A percentile compares a stretch with the other conserved stretches of the same genome.
Evolutionary conservation across 2,329 filamentous ascomycete genomes (phyloP).

Genomic region (Lachnellula arida): DNA sequence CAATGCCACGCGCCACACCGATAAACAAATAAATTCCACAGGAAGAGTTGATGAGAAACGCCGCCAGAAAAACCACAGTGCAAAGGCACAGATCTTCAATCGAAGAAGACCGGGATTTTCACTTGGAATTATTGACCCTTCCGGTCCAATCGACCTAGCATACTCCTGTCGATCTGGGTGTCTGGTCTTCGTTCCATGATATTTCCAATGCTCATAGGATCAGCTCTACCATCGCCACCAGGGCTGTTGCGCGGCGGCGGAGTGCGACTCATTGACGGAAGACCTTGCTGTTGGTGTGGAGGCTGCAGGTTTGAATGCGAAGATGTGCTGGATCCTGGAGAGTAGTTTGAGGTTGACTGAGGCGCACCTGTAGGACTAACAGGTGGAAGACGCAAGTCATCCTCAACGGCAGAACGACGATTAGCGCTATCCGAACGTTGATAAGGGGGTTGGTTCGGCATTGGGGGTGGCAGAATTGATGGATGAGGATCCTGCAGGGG

Average conservation of each 20-base stretch:
- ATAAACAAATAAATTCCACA: too few species aligned
- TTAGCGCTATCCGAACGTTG: slow-evolving; percentile 22
- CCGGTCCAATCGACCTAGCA: slow-evolving; percentile 29
- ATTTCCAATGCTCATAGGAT: slow-evolving; percentile 32
- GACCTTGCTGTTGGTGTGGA: slow-evolving; percentile 15
- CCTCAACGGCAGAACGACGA: slow-evolving; percentile 27
- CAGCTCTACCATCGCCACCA: slow-evolving; percentile 20
- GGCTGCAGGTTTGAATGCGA: slow-evolving; percentile 28
- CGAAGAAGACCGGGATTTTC: background rate
- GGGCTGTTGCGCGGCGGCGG: slow-evolving; percentile 29
- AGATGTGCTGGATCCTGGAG: slow-evolving; percentile 30
- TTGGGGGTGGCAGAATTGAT: slow-evolving; percentile 34
- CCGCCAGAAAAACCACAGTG: background rate
- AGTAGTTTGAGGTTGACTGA: slow-evolving; percentile 26
- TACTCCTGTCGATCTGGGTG: slow-evolving; percentile 30
- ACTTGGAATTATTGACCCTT: slow-evolving; percentile 17
- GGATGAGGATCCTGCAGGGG: slow-evolving; percentile 32
- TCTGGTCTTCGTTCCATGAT: slow-evolving; percentile 32
- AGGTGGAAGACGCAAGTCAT: slow-evolving; percentile 32
- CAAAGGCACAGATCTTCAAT: background rate
- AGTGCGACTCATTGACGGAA: slow-evolving; percentile 27
- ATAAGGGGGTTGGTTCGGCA: slow-evolving; percentile 29
- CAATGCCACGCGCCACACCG: too few species aligned
- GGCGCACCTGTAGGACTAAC: slow-evolving; percentile 24
- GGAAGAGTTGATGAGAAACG: too few species aligned